Percentiles rank a stretch among this genome's conserved stretches.
Conservation (phyloP, 257 asterid species). For the Salvia splendens region DNA sequence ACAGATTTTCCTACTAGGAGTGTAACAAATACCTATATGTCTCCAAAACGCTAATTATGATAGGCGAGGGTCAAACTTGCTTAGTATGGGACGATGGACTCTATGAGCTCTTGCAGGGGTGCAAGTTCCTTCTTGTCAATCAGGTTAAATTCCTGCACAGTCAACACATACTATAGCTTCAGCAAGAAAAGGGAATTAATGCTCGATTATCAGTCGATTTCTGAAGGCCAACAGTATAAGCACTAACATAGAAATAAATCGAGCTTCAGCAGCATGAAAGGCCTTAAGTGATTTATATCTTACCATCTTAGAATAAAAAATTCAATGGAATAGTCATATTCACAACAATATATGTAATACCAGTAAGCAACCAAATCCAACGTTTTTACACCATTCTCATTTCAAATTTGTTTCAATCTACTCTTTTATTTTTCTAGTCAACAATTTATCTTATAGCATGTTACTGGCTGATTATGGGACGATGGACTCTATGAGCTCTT, state of each 20-base stretch:
- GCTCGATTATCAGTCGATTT: not conserved
- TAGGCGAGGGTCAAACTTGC: conserved; percentile 22
- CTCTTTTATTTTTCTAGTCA: not conserved
- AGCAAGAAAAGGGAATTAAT: not conserved
- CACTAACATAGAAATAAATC: not conserved
- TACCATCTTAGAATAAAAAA: not conserved
- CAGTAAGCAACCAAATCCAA: not conserved
- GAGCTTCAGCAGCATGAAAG: not conserved
- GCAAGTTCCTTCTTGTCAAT: conserved; percentile 95
- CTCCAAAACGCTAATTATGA: conserved; percentile 32
- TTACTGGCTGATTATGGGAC: conserved; percentile 41
- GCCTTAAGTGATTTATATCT: not conserved
- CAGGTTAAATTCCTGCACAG: conserved; percentile 78
- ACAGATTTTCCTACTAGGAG: conserved; percentile 14
- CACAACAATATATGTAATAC: not conserved
- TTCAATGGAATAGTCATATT: not conserved
- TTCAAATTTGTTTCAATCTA: not conserved
- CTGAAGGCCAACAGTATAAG: not conserved
- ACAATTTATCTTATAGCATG: not conserved
- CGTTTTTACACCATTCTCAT: not conserved
- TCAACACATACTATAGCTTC: conserved; percentile 9
- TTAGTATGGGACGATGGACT: conserved; percentile 74
- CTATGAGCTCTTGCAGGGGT: conserved; percentile 88
- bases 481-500: conserved; percentile 83
- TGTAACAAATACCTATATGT: conserved; percentile 26